Conservation (phyloP, 306 rosid genomes). For the Castanea crenata region DNA sequence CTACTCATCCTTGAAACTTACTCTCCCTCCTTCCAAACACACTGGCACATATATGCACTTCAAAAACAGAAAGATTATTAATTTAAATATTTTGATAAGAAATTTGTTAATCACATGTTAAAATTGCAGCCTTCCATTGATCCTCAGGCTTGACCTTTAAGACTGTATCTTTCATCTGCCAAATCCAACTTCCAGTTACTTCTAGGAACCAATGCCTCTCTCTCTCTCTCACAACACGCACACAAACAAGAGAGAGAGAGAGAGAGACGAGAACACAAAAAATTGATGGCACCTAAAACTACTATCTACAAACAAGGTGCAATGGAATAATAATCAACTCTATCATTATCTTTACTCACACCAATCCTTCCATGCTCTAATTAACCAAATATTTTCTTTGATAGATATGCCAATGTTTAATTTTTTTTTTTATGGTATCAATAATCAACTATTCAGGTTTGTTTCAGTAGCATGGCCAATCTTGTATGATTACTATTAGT, state of each 20-base stretch:
- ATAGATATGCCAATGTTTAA: not conserved
- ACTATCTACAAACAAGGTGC: not conserved
- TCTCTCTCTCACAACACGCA: not conserved
- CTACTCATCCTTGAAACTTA: no score
- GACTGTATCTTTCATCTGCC: no score
- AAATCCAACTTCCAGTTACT: no score
- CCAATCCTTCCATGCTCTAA: not conserved
- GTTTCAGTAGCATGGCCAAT: not conserved
- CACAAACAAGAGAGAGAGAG: no score
- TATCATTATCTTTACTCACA: no score
- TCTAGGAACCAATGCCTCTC: no score
- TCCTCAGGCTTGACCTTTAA: not conserved
- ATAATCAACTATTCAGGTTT: not conserved
- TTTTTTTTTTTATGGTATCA: not conserved
- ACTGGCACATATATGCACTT: not conserved
- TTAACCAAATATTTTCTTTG: not conserved
- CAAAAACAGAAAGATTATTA: not conserved
- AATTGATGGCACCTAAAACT: not conserved
- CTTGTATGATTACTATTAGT: not conserved
- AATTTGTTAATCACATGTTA: not conserved
- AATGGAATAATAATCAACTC: no score
- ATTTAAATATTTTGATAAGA: not conserved
- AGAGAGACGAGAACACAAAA: not conserved
- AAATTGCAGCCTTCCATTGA: not conserved
- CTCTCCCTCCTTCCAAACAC: no score